A percentile compares a stretch with the other conserved stretches of the same genome.
These are phyloP conservation scores for Colletotrichum sp. DNA, from an alignment of 2,329 filamentous ascomycete species.

Conservation along the genomic window DNA sequence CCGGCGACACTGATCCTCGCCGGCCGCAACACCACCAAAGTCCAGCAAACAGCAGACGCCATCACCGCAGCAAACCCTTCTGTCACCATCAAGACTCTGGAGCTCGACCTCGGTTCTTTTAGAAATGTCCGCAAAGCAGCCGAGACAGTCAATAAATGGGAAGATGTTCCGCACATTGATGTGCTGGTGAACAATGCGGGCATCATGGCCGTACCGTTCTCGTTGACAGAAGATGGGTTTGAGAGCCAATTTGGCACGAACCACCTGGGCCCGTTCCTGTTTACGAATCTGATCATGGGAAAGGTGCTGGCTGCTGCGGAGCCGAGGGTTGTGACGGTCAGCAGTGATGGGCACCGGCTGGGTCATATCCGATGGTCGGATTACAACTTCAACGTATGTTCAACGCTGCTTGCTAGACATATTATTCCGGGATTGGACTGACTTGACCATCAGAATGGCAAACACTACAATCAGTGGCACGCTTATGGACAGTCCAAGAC, in stretches of 20 bases:
- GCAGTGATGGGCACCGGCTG: conserved; percentile 48
- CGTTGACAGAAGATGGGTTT: conserved; percentile 38
- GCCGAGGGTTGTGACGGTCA: conserved; percentile 47
- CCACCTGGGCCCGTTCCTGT: conserved; percentile 43
- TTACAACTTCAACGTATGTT: conserved; percentile 43
- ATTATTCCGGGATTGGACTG: not conserved
- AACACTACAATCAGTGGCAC: conserved; percentile 28
- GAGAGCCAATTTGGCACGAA: conserved; percentile 44
- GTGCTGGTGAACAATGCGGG: conserved; percentile 49
- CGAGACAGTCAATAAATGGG: conserved; percentile 35
- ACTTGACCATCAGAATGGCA: not conserved
- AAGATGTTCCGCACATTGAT: conserved; percentile 38
- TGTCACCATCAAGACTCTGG: conserved; percentile 36
- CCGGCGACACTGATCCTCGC: conserved; percentile 50
- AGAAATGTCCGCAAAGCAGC: conserved; percentile 44
- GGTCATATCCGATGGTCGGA: conserved; percentile 47
- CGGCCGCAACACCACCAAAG: conserved; percentile 46
- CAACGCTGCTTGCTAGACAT: not conserved
- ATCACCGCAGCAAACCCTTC: conserved; percentile 35
- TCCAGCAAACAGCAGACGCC: conserved; percentile 39
- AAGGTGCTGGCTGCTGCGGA: conserved; percentile 30
- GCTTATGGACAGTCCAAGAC: conserved; percentile 33
- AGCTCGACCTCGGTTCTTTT: conserved; percentile 45
- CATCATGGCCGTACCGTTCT: conserved; percentile 41
- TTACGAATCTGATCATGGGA: conserved; percentile 41